Evolutionary conservation across 2,329 filamentous ascomycete genomes (phyloP).

Genomic region (Colletotrichum abscissum): DNA sequence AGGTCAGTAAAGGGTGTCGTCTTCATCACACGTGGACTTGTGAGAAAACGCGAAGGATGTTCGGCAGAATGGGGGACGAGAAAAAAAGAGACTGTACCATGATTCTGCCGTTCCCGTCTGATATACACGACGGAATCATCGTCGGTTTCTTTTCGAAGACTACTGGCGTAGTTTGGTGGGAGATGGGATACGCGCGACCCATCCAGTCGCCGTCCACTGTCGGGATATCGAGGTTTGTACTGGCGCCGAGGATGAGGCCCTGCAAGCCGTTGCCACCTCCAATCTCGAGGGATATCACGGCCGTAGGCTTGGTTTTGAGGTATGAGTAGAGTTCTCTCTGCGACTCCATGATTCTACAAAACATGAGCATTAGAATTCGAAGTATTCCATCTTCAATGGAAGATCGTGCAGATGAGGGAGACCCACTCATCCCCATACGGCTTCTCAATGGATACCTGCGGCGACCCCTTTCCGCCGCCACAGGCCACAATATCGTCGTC

Average conservation of each 20-base stretch:
- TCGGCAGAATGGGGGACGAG: no score
- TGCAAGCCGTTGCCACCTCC: slow-evolving; percentile 73
- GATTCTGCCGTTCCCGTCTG: slow-evolving; percentile 47
- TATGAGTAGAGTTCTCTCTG: slow-evolving; percentile 63
- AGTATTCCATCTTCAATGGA: no score
- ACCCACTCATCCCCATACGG: slow-evolving; percentile 5
- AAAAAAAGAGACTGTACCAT: slow-evolving; percentile 41
- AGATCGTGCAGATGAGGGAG: background rate
- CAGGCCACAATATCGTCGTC: slow-evolving; percentile 61
- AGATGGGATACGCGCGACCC: slow-evolving; percentile 65
- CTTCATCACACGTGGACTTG: no score
- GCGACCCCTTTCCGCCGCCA: slow-evolving; percentile 61
- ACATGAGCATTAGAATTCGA: no score
- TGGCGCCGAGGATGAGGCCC: slow-evolving; percentile 66
- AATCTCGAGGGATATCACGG: slow-evolving; percentile 57
- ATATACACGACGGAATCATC: slow-evolving; percentile 44
- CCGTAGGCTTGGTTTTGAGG: slow-evolving; percentile 55
- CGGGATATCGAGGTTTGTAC: slow-evolving; percentile 61
- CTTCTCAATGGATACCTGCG: slow-evolving; percentile 70
- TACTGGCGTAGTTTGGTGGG: slow-evolving; percentile 63
- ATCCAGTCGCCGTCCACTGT: slow-evolving; percentile 67
- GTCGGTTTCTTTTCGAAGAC: slow-evolving; percentile 47
- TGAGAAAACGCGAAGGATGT: no score
- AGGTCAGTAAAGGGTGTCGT: background rate
- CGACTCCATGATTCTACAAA: slow-evolving; percentile 53